A percentile compares a stretch with the other conserved stretches of the same genome.
Evolutionary conservation across 768 basidiomycete species (phyloP).

Genomic region (Hirschioporus abietinus): DNA sequence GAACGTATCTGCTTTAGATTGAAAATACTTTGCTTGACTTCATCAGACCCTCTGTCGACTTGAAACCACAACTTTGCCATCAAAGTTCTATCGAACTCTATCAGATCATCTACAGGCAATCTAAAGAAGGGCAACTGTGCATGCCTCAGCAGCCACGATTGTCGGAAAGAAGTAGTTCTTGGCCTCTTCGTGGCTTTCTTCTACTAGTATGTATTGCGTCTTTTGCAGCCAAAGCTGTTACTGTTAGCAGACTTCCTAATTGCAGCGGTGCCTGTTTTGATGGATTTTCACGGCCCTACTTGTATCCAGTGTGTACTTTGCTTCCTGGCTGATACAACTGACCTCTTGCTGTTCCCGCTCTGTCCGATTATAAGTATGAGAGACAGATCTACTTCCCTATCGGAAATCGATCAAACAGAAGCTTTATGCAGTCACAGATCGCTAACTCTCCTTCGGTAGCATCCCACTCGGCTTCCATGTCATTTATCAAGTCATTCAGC

Average conservation of each 20-base stretch:
- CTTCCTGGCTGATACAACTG: not conserved
- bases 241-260: not conserved
- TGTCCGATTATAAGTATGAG: not conserved
- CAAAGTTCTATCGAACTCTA: not conserved
- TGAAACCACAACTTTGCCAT: not conserved
- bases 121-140: not conserved
- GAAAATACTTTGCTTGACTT: not conserved
- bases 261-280: not conserved
- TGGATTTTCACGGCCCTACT: not conserved
- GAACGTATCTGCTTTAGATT: not conserved
- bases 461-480: conserved; percentile 21
- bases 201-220: too few relatives aligned
- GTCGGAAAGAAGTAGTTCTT: not conserved
- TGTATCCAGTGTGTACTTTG: not conserved
- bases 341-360: too few relatives aligned
- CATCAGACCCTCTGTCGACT: not conserved
- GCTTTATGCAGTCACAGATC: not conserved
- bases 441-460: not conserved
- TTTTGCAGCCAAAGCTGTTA: not conserved
- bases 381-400: not conserved
- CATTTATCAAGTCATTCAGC: conserved; percentile 16
- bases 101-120: not conserved
- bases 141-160: not conserved
- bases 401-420: not conserved
- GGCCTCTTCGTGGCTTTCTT: too few relatives aligned